A percentile compares a stretch with the other conserved stretches of the same genome.
These are phyloP conservation scores for Globisporangium takayamanum DNA, from an alignment of 352 stramenopile genomes.

Conservation along the genomic window DNA sequence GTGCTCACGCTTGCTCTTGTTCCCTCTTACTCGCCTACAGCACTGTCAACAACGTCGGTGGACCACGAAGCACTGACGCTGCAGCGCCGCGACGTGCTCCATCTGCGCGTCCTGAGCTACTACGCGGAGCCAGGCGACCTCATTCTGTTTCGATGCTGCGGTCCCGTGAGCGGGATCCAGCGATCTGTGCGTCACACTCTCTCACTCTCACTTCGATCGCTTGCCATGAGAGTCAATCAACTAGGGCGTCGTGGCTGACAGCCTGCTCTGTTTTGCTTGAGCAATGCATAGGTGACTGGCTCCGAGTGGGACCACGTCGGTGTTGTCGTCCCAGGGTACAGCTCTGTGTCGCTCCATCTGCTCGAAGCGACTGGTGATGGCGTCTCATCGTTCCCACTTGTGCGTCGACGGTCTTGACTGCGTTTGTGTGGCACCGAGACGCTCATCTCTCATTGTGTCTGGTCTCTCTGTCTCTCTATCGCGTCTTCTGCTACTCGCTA, in stretches of 20 bases:
- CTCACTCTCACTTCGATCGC: neutral
- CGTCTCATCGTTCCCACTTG: slow-evolving; percentile 44
- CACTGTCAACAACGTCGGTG: slow-evolving; percentile 25
- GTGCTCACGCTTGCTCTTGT: no score
- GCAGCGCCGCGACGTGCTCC: slow-evolving; percentile 37
- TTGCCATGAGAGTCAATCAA: neutral
- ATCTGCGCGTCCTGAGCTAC: slow-evolving; percentile 50
- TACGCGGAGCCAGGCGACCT: slow-evolving; percentile 46
- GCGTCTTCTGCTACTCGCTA: neutral
- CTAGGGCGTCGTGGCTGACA: no score
- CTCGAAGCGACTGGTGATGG: slow-evolving; percentile 60
- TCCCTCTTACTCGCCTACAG: slow-evolving; percentile 2
- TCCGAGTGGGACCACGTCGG: slow-evolving; percentile 67
- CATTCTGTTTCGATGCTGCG: slow-evolving; percentile 51
- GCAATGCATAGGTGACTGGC: slow-evolving; percentile 29
- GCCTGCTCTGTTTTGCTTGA: neutral
- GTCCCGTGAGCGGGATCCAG: slow-evolving; percentile 37
- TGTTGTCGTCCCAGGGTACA: slow-evolving; percentile 30
- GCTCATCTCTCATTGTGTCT: neutral
- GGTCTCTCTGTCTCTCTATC: neutral
- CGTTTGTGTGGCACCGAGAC: neutral
- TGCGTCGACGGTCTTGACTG: slow-evolving; percentile 10
- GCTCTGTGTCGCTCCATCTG: slow-evolving; percentile 23
- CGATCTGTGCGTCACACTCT: slow-evolving; percentile 23
- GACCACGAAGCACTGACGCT: slow-evolving; percentile 24